Base-by-base conservation (phyloP, 2,329 filamentous ascomycete species). In the Aquanectria penicillioides region DNA sequence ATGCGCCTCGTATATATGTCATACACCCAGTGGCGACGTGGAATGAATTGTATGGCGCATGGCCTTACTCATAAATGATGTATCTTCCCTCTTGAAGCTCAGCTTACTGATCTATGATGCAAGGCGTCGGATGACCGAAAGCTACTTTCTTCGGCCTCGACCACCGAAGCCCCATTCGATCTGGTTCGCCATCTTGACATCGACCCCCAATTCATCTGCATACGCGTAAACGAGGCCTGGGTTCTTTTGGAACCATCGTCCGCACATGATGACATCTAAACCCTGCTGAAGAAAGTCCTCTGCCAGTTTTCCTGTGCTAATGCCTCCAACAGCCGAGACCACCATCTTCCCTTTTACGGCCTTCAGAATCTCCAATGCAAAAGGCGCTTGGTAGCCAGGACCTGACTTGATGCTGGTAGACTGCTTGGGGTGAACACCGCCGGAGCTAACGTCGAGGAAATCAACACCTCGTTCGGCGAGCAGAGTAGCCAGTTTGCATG, bases 401-500 rank as follows among this genome's bases (percentile, higher is more conserved):
- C 84, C 84, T 1, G 75, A 65, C 31, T 80, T 78, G 57, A 88
- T 83, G 22, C 37, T 49, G 20, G 41, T 59, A 2, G 43, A 44
- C 22, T 58, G 40, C 59, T 84, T 82, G 63, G 84, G 81, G 66
- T 90, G 84, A 26, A 83, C 81, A 2, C 89, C 90, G 2, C 84
- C 89, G 1, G 83, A 84, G 22, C 84, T 88, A 33, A 92, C 82
- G 67, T 93, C 90, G 12, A 93, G 75, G 4, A 92, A 76, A 70
- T 93, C 90, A 7, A 93, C 84, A 4, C 89, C 90, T 9, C 74
- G 77, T 2, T 85, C 83, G 2, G 36, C 53, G 11, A 49, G 53
- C 13, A 56, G 37, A 15, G 36, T 36, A 12, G 53, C 44, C 44
- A 49, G 9, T n/a, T 33, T 36, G 22, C 52, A 49, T 18, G 29